Conservation (phyloP, 1,284 basidiomycete species). For the Ustilago cynodontis region DNA sequence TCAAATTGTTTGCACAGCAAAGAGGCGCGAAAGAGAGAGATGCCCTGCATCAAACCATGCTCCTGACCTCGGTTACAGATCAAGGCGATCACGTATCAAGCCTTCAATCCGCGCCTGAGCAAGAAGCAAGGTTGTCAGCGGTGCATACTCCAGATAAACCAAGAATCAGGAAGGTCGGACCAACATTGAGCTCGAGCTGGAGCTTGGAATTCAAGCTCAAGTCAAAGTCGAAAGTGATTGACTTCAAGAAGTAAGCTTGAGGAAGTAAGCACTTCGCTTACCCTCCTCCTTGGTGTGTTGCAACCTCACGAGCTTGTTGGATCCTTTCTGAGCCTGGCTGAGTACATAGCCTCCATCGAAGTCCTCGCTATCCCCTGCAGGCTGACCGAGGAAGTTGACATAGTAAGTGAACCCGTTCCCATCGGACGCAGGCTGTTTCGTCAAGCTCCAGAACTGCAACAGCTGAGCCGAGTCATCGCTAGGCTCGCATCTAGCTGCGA, state of each 20-base stretch:
- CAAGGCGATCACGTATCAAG: no score
- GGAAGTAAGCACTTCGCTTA: slow-evolving; percentile 34
- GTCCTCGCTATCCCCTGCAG: slow-evolving; percentile 25
- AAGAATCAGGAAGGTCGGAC: neutral
- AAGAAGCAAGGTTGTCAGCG: slow-evolving; percentile 1
- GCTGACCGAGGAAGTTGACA: slow-evolving; percentile 49
- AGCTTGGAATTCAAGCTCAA: no score
- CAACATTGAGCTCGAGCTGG: neutral
- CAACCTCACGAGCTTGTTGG: slow-evolving; percentile 42
- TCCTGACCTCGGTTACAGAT: slow-evolving; percentile 1
- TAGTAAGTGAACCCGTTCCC: slow-evolving; percentile 35
- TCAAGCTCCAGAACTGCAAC: slow-evolving; percentile 52
- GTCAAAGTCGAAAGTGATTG: neutral
- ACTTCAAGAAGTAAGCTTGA: slow-evolving; percentile 35
- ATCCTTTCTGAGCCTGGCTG: slow-evolving; percentile 13
- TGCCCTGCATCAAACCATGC: slow-evolving; percentile 7
- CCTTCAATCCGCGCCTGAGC: neutral
- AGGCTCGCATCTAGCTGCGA: slow-evolving; percentile 40
- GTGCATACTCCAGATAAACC: neutral
- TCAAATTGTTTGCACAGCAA: neutral
- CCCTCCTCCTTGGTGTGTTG: slow-evolving; percentile 27
- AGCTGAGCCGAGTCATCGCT: slow-evolving; percentile 54
- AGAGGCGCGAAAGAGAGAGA: neutral
- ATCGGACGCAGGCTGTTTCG: slow-evolving; percentile 38
- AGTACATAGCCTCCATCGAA: slow-evolving; percentile 42